These are phyloP conservation scores for Mikania micrantha DNA, from an alignment of 129 eudicot species.

Conservation along the genomic window DNA sequence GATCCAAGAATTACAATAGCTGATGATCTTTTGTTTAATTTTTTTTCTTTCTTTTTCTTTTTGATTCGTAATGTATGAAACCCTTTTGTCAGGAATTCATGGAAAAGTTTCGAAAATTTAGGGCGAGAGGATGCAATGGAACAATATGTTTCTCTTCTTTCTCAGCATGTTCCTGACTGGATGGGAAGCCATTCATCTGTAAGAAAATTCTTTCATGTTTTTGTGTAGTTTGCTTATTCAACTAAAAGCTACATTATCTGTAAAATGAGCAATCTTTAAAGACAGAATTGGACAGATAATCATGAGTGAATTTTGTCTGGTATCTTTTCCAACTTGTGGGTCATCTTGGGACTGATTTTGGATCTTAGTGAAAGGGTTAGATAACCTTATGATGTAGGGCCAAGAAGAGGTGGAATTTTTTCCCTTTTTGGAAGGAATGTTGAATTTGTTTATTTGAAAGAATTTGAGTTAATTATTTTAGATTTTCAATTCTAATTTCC, in stretches of 20 bases:
- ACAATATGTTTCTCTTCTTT: slow-evolving; percentile 50
- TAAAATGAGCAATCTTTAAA: background rate
- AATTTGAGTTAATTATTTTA: background rate
- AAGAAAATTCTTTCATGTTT: slow-evolving; percentile 19
- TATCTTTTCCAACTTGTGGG: slow-evolving; percentile 8
- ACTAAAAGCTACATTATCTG: background rate
- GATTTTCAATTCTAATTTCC: background rate
- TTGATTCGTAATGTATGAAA: slow-evolving; percentile 8
- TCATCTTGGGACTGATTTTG: slow-evolving; percentile 7
- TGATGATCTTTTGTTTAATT: background rate
- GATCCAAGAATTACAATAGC: background rate
- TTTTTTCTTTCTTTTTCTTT: background rate
- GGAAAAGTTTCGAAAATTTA: slow-evolving; percentile 64
- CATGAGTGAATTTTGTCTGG: background rate
- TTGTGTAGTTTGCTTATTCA: background rate
- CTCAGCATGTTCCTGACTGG: slow-evolving; percentile 54
- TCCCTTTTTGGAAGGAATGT: too few species aligned
- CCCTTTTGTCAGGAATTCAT: slow-evolving; percentile 51
- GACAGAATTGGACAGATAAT: background rate
- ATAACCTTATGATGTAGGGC: slow-evolving; percentile 3
- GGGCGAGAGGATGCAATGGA: slow-evolving; percentile 71
- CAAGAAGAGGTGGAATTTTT: background rate
- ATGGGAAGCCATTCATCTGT: slow-evolving; percentile 36
- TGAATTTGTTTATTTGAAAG: background rate
- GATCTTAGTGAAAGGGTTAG: slow-evolving; percentile 1